Conservation (phyloP, 257 asterid genomes). For the Nicotiana attenuata region DNA sequence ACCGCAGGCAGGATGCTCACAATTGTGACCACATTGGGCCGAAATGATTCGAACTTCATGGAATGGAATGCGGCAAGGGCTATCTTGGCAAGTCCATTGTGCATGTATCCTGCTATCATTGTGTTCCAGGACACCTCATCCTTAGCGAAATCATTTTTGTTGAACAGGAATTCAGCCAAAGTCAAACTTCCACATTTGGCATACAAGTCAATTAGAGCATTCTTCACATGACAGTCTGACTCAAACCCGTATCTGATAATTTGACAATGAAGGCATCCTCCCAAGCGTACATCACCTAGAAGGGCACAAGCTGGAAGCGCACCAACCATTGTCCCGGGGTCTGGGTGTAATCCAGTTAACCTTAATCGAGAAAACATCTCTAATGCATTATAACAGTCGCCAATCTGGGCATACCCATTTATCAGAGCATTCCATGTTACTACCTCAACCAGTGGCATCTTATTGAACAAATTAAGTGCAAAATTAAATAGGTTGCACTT, state of each 20-base stretch:
- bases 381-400: constrained; percentile 21
- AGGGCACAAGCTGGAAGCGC: constrained; percentile 37
- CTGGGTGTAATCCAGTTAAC: constrained; percentile 27
- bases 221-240: constrained; percentile 30
- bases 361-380: constrained; percentile 23
- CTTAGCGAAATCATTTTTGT: constrained; percentile 15
- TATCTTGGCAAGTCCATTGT: constrained; percentile 25
- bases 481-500: constrained; percentile 22
- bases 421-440: constrained; percentile 43
- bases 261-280: constrained; percentile 28
- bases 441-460: constrained; percentile 28
- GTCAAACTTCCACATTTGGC: constrained; percentile 34
- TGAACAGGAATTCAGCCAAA: constrained; percentile 29
- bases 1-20: constrained; percentile 14
- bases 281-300: constrained; percentile 21
- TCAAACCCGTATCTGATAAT: constrained; percentile 27
- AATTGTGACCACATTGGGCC: constrained; percentile 11
- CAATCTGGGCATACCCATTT: constrained; percentile 33
- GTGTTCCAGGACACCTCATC: constrained; percentile 41
- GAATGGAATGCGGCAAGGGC: constrained; percentile 17
- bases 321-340: constrained; percentile 36
- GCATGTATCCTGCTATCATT: constrained; percentile 36
- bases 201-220: constrained; percentile 36
- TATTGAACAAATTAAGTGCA: constrained; percentile 24
- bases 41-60: neutral